These are phyloP conservation scores for Miscanthus lutarioriparius DNA, from an alignment of 176 grass and related monocot genomes.

Conservation along the genomic window DNA sequence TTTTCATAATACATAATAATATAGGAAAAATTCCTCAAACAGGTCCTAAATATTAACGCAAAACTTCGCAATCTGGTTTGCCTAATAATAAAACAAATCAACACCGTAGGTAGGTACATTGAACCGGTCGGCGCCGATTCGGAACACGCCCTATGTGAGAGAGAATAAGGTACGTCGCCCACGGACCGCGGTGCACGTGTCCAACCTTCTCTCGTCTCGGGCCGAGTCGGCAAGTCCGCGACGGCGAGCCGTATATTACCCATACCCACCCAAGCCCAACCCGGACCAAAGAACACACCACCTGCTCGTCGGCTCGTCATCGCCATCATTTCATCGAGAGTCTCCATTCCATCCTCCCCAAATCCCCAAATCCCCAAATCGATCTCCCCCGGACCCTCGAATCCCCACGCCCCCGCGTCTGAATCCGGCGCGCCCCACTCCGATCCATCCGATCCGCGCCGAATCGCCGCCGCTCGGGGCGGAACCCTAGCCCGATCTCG, in stretches of 20 bases:
- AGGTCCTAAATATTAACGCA: no score
- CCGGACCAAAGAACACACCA: slow-evolving; percentile 17
- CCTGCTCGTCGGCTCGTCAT: neutral
- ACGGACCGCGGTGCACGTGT: no score
- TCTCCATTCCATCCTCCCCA: neutral
- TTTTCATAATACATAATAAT: no score
- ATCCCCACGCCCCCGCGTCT: neutral
- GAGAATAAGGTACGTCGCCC: no score
- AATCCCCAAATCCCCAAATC: slow-evolving; percentile 35
- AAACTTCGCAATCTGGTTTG: no score
- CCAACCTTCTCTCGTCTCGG: neutral
- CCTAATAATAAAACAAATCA: no score
- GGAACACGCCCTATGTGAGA: no score
- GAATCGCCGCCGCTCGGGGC: slow-evolving; percentile 16
- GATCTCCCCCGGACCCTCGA: neutral
- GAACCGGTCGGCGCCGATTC: no score
- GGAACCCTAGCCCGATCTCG: slow-evolving; percentile 33
- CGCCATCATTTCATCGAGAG: neutral
- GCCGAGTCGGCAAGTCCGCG: slow-evolving; percentile 16
- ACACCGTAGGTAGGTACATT: no score
- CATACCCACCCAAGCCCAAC: slow-evolving; percentile 25
- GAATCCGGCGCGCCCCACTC: slow-evolving; percentile 22
- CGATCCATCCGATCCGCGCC: slow-evolving; percentile 36
- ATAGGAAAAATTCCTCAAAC: no score
- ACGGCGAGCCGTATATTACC: slow-evolving; percentile 27